A percentile compares a stretch with the other conserved stretches of the same genome.
phyloP scores from a whole-genome alignment of 139 green algal species.

The Volvox reticuliferus region DNA sequence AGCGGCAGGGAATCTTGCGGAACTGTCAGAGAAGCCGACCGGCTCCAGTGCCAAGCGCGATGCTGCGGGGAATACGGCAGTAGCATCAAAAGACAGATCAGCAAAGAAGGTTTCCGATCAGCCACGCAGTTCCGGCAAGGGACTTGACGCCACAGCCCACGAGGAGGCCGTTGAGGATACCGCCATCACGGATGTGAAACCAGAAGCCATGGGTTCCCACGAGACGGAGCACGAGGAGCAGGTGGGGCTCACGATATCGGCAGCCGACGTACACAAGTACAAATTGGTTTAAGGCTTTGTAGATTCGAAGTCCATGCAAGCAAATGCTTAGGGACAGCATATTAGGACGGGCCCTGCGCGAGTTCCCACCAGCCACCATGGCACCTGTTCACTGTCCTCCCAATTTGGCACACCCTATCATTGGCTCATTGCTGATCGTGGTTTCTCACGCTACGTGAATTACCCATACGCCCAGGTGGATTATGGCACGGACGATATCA shows the following conservation, averaged over 20 bases:
- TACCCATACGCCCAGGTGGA: neutral
- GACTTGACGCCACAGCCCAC: neutral
- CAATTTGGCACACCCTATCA: no score
- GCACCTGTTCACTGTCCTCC: no score
- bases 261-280: no score
- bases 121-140: neutral
- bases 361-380: no score
- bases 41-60: neutral
- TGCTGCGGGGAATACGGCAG: neutral
- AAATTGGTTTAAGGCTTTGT: no score
- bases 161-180: neutral
- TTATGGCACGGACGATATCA: conserved; percentile 23
- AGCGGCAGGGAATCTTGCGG: neutral
- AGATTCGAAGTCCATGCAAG: no score
- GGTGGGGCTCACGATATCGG: neutral
- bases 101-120: neutral
- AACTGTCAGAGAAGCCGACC: neutral
- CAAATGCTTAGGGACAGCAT: no score
- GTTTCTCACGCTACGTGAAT: neutral
- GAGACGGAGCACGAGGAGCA: conserved; percentile 40
- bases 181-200: neutral
- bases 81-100: neutral
- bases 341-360: no score
- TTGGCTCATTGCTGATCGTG: no score
- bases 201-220: neutral